A percentile compares a stretch with the other conserved stretches of the same genome.
phyloP scores from a whole-genome alignment of 129 eudicot genomes.

The Flaveria linearis region DNA sequence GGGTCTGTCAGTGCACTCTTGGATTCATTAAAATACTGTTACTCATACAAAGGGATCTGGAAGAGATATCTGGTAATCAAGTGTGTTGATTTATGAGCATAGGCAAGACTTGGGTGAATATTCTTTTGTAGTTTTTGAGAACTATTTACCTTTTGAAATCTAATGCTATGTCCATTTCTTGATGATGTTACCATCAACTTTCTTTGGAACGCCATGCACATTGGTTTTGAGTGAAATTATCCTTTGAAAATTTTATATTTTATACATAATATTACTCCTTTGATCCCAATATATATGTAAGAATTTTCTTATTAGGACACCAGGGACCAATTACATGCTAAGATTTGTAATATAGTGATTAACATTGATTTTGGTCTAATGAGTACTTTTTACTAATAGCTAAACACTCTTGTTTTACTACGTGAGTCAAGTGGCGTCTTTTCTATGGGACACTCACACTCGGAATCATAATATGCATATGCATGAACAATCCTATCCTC shows the following conservation, averaged over 20 bases:
- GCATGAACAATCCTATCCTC: background rate
- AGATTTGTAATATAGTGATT: background rate
- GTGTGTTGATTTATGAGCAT: background rate
- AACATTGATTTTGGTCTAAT: background rate
- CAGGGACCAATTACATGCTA: background rate
- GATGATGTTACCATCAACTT: background rate
- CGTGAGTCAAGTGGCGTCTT: slow-evolving; percentile 3
- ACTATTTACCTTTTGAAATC: background rate
- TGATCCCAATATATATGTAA: background rate
- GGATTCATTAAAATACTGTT: background rate
- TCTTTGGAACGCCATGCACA: background rate
- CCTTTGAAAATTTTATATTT: background rate
- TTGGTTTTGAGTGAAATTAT: background rate
- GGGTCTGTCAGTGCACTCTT: background rate
- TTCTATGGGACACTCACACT: background rate
- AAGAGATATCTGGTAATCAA: slow-evolving; percentile 1
- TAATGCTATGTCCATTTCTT: background rate
- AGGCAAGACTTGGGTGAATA: background rate
- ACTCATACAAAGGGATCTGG: background rate
- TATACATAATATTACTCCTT: background rate
- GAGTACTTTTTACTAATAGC: background rate
- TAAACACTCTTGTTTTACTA: background rate
- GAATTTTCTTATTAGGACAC: background rate
- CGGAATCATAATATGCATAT: background rate
- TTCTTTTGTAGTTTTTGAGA: background rate